Evolutionary conservation across 192 early-diverging fungal genomes (phyloP), one percentile per base, ranked within the genome.

Genomic region (Phycomyces blakesleeanus): DNA sequence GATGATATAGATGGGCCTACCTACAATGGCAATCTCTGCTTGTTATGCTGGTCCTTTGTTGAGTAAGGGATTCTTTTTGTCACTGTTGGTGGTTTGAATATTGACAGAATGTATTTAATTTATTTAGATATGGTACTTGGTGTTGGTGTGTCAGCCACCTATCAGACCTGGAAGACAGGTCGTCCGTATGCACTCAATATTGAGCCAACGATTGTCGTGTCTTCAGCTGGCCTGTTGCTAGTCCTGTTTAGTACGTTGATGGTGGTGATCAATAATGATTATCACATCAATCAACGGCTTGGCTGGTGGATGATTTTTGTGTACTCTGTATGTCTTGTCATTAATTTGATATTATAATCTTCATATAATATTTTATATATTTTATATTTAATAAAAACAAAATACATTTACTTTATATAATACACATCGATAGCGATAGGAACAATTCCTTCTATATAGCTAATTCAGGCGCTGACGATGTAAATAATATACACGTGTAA

Each of bases 1-100:
- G 34, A 14, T 56, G n/a, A n/a, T 60, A 8, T 75, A 80, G 67
- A 91, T 92, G 91, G 94, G 94, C 6, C 93, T 85, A 56, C 92
- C 94, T 20, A 86, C 85, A 53, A 98, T 98, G 94, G 96, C 94
- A 0, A 82, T 98, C 26, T 88, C 89, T 20, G 96, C 96, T 1
- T 98, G 96, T 52, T 96, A 91, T 76, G 94, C 91, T n/a, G 83
- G 89, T 16, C 96, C 96, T 16, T 85, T 98, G 81, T 72, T 98
- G 29, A 95, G 85, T 88, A 80, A 72, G 61, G 53, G 10, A 16
- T 10, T 41, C 18, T 54, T 18, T 20, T 18, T 42, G 18, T n/a
- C 16, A 27, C 29, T n/a, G 26, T 38, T 29, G 16, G 39, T 39
- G n/a, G 51, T 20, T 39, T 15, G 27, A 38, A 7, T 18, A 11